These are phyloP conservation scores for Endocalyx cinctus DNA, from an alignment of 2,329 filamentous ascomycete species.

Conservation along the genomic window DNA sequence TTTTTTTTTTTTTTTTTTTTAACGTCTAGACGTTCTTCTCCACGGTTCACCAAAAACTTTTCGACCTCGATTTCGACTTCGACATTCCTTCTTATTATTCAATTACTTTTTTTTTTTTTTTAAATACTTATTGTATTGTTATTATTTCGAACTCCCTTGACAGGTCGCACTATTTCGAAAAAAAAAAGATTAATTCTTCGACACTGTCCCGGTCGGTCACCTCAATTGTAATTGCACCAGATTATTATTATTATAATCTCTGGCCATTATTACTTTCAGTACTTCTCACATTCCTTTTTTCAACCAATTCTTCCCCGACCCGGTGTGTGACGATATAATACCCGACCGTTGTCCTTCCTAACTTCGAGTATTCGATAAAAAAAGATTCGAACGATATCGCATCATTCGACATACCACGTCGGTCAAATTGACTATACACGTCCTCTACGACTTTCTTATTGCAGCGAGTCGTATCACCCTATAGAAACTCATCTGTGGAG, in stretches of 20 bases:
- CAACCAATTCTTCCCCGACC: conserved; percentile 17
- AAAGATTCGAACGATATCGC: no score
- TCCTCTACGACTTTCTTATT: not conserved
- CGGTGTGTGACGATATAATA: conserved; percentile 22
- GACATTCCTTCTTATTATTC: conserved; percentile 6
- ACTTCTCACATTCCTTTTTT: conserved; percentile 14
- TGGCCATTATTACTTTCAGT: conserved; percentile 23
- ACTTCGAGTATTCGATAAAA: conserved; percentile 12
- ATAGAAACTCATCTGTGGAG: not conserved
- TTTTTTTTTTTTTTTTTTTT: no score
- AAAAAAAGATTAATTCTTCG: not conserved
- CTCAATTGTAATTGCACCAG: conserved; percentile 25
- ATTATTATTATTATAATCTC: conserved; percentile 16
- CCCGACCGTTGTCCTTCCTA: conserved; percentile 13
- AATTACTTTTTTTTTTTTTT: conserved; percentile 4
- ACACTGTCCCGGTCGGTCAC: conserved; percentile 17
- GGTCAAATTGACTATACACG: not conserved
- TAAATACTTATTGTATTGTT: conserved; percentile 10
- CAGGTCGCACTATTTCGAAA: no score
- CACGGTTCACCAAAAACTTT: no score
- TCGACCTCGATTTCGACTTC: not conserved
- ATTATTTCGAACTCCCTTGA: no score
- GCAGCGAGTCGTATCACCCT: not conserved
- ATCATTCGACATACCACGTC: conserved; percentile 22
- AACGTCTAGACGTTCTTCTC: no score